Conservation (phyloP, 2,329 filamentous ascomycete species). For the Ilyonectria sp. region DNA sequence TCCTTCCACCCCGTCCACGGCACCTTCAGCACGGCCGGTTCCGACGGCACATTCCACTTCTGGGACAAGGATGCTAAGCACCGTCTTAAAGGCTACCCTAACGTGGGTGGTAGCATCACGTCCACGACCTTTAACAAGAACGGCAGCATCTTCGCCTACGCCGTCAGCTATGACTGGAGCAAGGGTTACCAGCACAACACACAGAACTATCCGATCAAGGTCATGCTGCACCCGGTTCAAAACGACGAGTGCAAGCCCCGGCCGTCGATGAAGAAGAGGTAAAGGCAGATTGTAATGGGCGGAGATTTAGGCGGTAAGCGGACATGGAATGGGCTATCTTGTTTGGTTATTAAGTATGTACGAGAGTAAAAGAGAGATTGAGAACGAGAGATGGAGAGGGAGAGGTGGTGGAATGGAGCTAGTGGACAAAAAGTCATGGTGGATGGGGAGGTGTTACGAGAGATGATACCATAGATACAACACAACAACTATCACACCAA, state of each 20-base stretch:
- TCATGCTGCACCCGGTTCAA: constrained; percentile 85
- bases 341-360: constrained; percentile 37
- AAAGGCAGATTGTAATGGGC: constrained; percentile 43
- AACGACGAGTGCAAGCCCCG: constrained; percentile 74
- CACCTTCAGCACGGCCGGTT: constrained; percentile 97
- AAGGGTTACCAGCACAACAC: constrained; percentile 94
- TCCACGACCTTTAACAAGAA: constrained; percentile 91
- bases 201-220: constrained; percentile 81
- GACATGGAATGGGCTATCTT: constrained; percentile 19
- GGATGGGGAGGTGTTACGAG: constrained; percentile 45
- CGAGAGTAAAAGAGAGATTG: constrained; percentile 30
- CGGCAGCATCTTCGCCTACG: constrained; percentile 89
- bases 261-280: constrained; percentile 73
- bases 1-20: constrained; percentile 97
- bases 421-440: constrained; percentile 24
- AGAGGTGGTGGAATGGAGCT: not conserved
- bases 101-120: constrained; percentile 88
- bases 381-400: constrained; percentile 11
- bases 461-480: constrained; percentile 49
- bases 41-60: constrained; percentile 96
- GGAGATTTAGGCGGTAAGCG: constrained; percentile 11
- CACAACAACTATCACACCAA: constrained; percentile 33
- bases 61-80: constrained; percentile 96
- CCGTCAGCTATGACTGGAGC: constrained; percentile 97
- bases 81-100: constrained; percentile 89